phyloP scores from a whole-genome alignment of 768 basidiomycete species.

The Rhodocollybia butyracea region DNA sequence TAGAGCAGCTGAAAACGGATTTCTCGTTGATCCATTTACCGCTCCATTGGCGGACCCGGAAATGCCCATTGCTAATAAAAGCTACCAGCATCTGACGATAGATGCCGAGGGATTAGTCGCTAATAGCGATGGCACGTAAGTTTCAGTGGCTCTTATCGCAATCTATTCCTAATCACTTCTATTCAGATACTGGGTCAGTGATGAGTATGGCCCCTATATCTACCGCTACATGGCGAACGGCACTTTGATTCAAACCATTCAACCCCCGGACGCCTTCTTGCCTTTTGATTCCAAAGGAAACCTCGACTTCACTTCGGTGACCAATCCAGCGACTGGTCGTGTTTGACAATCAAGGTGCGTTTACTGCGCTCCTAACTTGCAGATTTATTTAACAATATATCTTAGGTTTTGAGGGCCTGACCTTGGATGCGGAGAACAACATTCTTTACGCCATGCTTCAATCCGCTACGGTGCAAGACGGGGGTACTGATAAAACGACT shows the following conservation, averaged over 20 bases:
- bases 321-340: slow-evolving; percentile 50
- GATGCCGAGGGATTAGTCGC: slow-evolving; percentile 61
- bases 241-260: slow-evolving; percentile 50
- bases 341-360: slow-evolving; percentile 50
- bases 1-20: slow-evolving; percentile 33
- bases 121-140: slow-evolving; percentile 56
- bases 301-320: slow-evolving; percentile 49
- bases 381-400: not conserved
- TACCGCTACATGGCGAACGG: slow-evolving; percentile 49
- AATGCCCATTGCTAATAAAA: slow-evolving; percentile 41
- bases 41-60: slow-evolving; percentile 35
- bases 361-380: not conserved
- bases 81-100: slow-evolving; percentile 44
- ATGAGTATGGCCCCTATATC: slow-evolving; percentile 72
- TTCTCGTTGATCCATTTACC: slow-evolving; percentile 16
- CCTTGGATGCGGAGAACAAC: slow-evolving; percentile 41
- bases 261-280: slow-evolving; percentile 55
- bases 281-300: slow-evolving; percentile 41
- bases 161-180: not conserved
- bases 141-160: not conserved
- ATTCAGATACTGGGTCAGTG: slow-evolving; percentile 61
- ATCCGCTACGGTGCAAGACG: slow-evolving; percentile 61
- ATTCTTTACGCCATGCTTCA: slow-evolving; percentile 63
- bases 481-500: slow-evolving; percentile 44
- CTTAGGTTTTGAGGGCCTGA: slow-evolving; percentile 61